Evolutionary conservation across 352 stramenopile species (phyloP).

Genomic region (Pythium myriotylum): DNA sequence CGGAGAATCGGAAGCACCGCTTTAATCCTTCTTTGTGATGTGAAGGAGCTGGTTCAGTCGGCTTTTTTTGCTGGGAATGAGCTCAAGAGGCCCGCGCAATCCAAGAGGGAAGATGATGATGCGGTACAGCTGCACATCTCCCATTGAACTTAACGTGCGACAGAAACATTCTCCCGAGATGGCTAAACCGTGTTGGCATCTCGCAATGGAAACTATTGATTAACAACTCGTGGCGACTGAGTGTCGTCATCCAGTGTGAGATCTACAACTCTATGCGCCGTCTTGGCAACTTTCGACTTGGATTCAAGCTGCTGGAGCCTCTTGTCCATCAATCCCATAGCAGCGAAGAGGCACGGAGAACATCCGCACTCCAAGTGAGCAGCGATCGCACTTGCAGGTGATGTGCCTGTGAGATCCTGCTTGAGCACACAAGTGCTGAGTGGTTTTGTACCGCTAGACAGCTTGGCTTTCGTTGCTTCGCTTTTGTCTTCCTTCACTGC

Average conservation of each 20-base stretch:
- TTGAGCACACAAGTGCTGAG: neutral
- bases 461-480: neutral
- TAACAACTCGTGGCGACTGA: neutral
- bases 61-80: too few relatives aligned
- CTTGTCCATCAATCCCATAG: constrained; percentile 9
- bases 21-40: too few relatives aligned
- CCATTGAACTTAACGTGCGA: too few relatives aligned
- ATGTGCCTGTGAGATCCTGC: neutral
- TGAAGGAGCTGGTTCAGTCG: too few relatives aligned
- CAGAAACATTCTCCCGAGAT: too few relatives aligned
- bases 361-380: constrained; percentile 9
- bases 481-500: too few relatives aligned
- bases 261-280: neutral
- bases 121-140: too few relatives aligned
- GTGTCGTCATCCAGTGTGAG: neutral
- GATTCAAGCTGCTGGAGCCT: neutral
- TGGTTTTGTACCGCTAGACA: neutral
- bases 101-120: too few relatives aligned
- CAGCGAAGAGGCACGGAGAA: constrained; percentile 13
- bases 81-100: too few relatives aligned
- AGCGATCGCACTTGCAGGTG: neutral
- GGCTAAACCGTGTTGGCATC: too few relatives aligned
- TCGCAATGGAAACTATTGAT: neutral
- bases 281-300: neutral
- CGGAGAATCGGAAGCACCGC: too few relatives aligned